Conservation (phyloP, 1,284 basidiomycete genomes). For the Apiotrichum montevideense region DNA sequence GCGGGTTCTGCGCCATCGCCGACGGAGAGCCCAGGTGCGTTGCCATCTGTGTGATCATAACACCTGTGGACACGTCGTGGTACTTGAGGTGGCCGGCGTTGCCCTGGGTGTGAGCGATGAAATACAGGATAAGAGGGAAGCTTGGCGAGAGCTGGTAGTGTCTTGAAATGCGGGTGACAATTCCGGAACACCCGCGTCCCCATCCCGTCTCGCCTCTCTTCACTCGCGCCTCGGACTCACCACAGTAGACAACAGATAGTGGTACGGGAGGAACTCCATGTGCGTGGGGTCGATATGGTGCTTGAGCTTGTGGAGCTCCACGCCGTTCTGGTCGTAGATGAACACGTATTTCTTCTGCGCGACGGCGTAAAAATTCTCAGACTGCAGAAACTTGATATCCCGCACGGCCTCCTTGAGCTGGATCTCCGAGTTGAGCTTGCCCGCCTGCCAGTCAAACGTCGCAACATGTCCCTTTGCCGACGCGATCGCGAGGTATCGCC, state of each 20-base stretch:
- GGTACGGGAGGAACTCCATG: constrained; percentile 90
- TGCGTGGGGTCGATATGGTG: constrained; percentile 81
- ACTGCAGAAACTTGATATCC: constrained; percentile 93
- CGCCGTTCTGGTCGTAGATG: constrained; percentile 90
- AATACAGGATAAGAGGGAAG: no score
- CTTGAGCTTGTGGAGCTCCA: constrained; percentile 71
- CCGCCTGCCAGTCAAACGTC: constrained; percentile 90
- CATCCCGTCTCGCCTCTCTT: not conserved
- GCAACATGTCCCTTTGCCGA: constrained; percentile 83
- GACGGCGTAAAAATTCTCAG: constrained; percentile 86
- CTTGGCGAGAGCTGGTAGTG: no score
- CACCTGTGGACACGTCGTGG: constrained; percentile 92
- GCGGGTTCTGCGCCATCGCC: constrained; percentile 83
- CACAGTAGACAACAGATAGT: constrained; percentile 84
- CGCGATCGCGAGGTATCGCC: constrained; percentile 79
- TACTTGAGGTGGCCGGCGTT: constrained; percentile 89
- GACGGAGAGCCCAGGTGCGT: constrained; percentile 81
- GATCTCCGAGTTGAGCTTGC: constrained; percentile 77
- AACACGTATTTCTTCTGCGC: constrained; percentile 96
- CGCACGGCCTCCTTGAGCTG: constrained; percentile 79
- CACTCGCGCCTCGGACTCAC: constrained; percentile 50
- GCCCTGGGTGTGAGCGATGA: constrained; percentile 53
- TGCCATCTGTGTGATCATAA: constrained; percentile 79
- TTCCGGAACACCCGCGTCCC: no score
- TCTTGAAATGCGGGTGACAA: no score